Conservation (phyloP, 805 yeast species). For the Barnettozyma botsteinii region DNA sequence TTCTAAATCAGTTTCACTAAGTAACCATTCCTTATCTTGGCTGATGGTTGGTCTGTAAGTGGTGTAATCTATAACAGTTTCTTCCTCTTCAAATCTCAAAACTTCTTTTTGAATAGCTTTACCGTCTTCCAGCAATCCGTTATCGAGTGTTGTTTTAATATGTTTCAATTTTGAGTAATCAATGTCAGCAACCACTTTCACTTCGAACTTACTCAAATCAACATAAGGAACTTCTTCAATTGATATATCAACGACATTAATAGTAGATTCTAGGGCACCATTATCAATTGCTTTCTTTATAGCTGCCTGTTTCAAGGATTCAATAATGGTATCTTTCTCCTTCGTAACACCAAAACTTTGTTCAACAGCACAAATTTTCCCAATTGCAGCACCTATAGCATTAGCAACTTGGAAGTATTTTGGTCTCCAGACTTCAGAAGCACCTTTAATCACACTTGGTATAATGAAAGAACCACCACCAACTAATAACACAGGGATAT, state of each 20-base stretch:
- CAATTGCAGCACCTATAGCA: conserved; percentile 44
- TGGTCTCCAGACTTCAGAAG: conserved; percentile 39
- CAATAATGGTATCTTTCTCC: conserved; percentile 16
- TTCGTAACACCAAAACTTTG: conserved; percentile 24
- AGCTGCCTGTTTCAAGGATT: conserved; percentile 20
- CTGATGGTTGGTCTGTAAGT: conserved; percentile 16
- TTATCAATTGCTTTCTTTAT: conserved; percentile 18
- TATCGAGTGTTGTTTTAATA: conserved; percentile 8
- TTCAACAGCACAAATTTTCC: conserved; percentile 4
- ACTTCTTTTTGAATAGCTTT: neutral
- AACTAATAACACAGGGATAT: conserved; percentile 39
- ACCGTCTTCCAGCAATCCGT: neutral
- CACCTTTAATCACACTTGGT: conserved; percentile 35
- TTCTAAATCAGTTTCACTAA: conserved; percentile 31
- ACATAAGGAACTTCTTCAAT: conserved; percentile 29
- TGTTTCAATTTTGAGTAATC: conserved; percentile 22
- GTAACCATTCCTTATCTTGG: conserved; percentile 22
- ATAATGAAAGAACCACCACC: conserved; percentile 48
- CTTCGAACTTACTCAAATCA: conserved; percentile 23
- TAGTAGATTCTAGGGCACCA: conserved; percentile 24
- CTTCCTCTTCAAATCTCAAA: conserved; percentile 19
- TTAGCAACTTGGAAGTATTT: conserved; percentile 41
- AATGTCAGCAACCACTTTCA: conserved; percentile 20
- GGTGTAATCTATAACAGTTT: conserved; percentile 21
- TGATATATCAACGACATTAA: conserved; percentile 21